These are phyloP conservation scores for Termitomyces sp. DNA, from an alignment of 768 basidiomycete species.

Conservation along the genomic window DNA sequence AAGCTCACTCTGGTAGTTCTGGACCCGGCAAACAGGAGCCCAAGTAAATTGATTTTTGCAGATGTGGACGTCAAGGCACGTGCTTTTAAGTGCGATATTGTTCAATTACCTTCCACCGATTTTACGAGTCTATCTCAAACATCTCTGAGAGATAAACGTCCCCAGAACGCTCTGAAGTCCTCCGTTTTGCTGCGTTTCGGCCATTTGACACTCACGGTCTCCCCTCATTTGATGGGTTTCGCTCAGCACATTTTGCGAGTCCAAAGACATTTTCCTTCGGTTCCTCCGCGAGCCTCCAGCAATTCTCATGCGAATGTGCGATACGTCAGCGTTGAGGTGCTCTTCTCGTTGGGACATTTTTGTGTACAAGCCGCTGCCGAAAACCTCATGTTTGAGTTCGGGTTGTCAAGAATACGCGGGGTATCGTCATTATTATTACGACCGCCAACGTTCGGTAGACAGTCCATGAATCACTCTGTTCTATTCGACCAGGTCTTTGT, in stretches of 20 bases:
- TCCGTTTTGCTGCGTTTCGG: conserved; percentile 33
- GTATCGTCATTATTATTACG: conserved; percentile 29
- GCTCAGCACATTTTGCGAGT: conserved; percentile 51
- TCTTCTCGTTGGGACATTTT: conserved; percentile 36
- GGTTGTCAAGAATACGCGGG: conserved; percentile 32
- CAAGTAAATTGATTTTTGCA: conserved; percentile 31
- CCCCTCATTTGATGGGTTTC: conserved; percentile 57
- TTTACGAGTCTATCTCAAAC: conserved; percentile 35
- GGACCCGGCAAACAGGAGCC: conserved; percentile 24
- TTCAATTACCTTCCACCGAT: conserved; percentile 13
- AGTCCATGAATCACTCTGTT: conserved; percentile 43
- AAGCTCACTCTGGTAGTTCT: conserved; percentile 25
- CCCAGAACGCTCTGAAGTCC: conserved; percentile 23
- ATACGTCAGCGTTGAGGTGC: conserved; percentile 27
- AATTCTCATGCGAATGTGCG: not conserved
- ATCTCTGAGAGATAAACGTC: conserved; percentile 32
- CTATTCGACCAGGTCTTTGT: conserved; percentile 48
- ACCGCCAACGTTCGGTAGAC: conserved; percentile 21
- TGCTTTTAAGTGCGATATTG: conserved; percentile 16
- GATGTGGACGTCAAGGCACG: conserved; percentile 22
- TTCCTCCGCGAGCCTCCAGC: conserved; percentile 1
- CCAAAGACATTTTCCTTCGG: conserved; percentile 28
- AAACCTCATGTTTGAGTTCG: conserved; percentile 62
- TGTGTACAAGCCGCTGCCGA: conserved; percentile 64
- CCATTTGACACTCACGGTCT: conserved; percentile 36